Evolutionary conservation across 495 filamentous ascomycete genomes (phyloP).

Genomic region (Annulohypoxylon bovei): DNA sequence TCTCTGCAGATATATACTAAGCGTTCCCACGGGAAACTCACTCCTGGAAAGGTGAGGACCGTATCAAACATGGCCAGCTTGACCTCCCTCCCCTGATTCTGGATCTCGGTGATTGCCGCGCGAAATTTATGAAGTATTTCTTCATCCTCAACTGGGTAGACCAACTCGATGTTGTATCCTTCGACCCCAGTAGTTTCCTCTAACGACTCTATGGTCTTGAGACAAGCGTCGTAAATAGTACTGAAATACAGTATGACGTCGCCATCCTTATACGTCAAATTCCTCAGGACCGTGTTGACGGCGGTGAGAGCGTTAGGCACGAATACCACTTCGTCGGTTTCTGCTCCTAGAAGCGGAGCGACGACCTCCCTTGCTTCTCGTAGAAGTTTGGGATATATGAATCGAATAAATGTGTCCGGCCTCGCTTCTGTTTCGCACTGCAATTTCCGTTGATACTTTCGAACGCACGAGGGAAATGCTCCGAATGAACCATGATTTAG

Average conservation of each 20-base stretch:
- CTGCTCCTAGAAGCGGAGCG: conserved; percentile 68
- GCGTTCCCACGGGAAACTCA: conserved; percentile 77
- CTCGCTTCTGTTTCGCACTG: conserved; percentile 48
- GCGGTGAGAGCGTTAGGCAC: conserved; percentile 84
- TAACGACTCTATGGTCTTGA: conserved; percentile 74
- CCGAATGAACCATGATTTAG: conserved; percentile 57
- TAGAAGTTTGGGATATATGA: conserved; percentile 64
- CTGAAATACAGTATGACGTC: conserved; percentile 76
- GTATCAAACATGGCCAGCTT: conserved; percentile 78
- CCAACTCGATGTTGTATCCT: conserved; percentile 53
- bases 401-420: conserved; percentile 60
- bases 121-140: conserved; percentile 64
- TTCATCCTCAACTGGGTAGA: conserved; percentile 69
- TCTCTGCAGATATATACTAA: conserved; percentile 68
- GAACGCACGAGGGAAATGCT: conserved; percentile 47
- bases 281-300: conserved; percentile 81
- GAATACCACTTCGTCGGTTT: conserved; percentile 72
- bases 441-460: conserved; percentile 42
- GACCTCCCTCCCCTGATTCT: conserved; percentile 55
- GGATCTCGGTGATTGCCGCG: conserved; percentile 54
- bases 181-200: conserved; percentile 59
- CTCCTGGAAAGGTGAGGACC: conserved; percentile 74
- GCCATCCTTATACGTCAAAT: conserved; percentile 62
- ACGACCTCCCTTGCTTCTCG: conserved; percentile 68
- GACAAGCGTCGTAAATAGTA: conserved; percentile 81